A percentile compares a stretch with the other conserved stretches of the same genome.
These are phyloP conservation scores for Boletus subparvulus DNA, from an alignment of 768 basidiomycete species.

Conservation along the genomic window DNA sequence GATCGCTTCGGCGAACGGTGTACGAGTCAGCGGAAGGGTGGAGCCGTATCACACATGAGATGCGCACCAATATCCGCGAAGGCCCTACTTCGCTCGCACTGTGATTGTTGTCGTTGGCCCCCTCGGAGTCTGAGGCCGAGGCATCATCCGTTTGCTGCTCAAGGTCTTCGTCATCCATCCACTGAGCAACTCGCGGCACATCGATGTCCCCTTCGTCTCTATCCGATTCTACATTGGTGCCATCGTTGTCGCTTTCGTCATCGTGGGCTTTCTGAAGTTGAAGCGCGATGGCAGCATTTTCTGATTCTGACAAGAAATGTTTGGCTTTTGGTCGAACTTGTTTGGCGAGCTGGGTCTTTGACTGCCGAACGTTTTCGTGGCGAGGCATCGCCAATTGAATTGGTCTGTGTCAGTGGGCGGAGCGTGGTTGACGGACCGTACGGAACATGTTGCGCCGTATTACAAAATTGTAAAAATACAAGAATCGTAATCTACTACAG, in stretches of 20 bases:
- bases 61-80: slow-evolving; percentile 19
- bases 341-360: slow-evolving; percentile 6
- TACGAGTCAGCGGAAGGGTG: not conserved
- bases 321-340: slow-evolving; percentile 17
- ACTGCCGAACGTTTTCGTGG: not conserved
- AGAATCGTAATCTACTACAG: too few relatives aligned
- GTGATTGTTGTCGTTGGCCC: not conserved
- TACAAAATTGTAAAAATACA: too few relatives aligned
- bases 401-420: not conserved
- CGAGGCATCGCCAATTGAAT: not conserved
- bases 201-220: slow-evolving; percentile 30
- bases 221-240: slow-evolving; percentile 27
- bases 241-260: slow-evolving; percentile 31
- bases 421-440: slow-evolving; percentile 15
- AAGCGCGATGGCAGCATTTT: not conserved
- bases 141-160: slow-evolving; percentile 15
- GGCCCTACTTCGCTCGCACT: slow-evolving; percentile 2
- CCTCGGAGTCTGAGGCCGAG: slow-evolving; percentile 13
- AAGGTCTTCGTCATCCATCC: slow-evolving; percentile 52
- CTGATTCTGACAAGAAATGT: slow-evolving; percentile 17
- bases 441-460: too few relatives aligned
- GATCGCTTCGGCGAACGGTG: slow-evolving; percentile 18
- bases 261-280: not conserved
- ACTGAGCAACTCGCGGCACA: slow-evolving; percentile 58
- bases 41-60: not conserved